Evolutionary conservation across 1,139 yeast genomes (phyloP).

Genomic region (Kodamaea ohmeri): DNA sequence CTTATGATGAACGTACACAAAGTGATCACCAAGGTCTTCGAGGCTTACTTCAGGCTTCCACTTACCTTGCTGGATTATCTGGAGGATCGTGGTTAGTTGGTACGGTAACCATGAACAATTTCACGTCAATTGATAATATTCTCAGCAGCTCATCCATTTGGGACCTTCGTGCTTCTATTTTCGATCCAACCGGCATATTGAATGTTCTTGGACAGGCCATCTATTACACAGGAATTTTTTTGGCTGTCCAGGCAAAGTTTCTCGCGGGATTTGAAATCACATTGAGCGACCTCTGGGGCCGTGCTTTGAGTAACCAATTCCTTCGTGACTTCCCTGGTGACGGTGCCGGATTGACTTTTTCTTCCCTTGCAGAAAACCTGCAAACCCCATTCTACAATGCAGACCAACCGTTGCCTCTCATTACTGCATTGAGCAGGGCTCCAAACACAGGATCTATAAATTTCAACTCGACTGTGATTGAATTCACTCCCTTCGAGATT

Average conservation of each 20-base stretch:
- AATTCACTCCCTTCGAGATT: conserved; percentile 22
- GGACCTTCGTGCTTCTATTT: conserved; percentile 35
- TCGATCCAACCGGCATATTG: conserved; percentile 41
- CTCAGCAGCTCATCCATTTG: conserved; percentile 16
- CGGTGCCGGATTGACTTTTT: conserved; percentile 24
- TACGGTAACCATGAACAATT: conserved; percentile 18
- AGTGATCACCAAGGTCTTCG: conserved; percentile 27
- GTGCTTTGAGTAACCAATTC: conserved; percentile 22
- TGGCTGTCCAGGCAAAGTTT: conserved; percentile 16
- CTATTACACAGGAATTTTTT: conserved; percentile 11
- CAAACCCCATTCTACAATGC: conserved; percentile 13
- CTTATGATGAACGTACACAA: conserved; percentile 72
- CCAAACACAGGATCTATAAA: conserved; percentile 16
- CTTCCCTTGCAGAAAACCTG: conserved; percentile 25
- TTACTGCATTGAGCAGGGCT: conserved; percentile 19
- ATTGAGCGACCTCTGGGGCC: conserved; percentile 22
- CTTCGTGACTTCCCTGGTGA: conserved; percentile 17
- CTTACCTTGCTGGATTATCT: conserved; percentile 24
- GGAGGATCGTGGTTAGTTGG: conserved; percentile 26
- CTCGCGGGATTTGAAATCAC: conserved; percentile 19
- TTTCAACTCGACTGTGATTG: conserved; percentile 21
- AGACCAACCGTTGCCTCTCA: conserved; percentile 23
- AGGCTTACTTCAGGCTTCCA: conserved; percentile 22
- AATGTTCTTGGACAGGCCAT: conserved; percentile 14
- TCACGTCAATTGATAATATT: conserved; percentile 18